Evolutionary conservation across 345 rosid species (phyloP).

Genomic region (Moricandia moricandioides): DNA sequence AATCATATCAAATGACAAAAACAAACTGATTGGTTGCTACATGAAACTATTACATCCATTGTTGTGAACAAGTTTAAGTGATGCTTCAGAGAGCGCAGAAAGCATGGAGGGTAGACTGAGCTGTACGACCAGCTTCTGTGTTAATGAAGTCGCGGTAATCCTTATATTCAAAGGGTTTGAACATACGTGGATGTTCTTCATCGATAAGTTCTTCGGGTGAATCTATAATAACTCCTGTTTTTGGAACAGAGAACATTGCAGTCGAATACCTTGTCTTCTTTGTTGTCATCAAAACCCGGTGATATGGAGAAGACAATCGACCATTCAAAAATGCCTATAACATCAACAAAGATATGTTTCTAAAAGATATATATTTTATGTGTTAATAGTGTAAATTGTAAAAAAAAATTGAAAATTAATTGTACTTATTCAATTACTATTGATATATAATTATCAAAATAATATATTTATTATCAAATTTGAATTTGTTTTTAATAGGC

Average conservation of each 20-base stretch:
- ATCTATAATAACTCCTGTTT: slow-evolving; percentile 38
- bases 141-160: slow-evolving; percentile 1
- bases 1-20: neutral
- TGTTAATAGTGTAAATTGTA: no score
- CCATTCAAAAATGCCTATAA: slow-evolving; percentile 69
- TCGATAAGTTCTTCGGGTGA: slow-evolving; percentile 54
- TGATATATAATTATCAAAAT: no score
- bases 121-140: neutral
- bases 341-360: neutral
- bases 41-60: neutral
- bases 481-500: no score
- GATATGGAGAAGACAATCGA: slow-evolving; percentile 46
- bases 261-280: slow-evolving; percentile 52
- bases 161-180: slow-evolving; percentile 48
- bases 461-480: no score
- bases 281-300: slow-evolving; percentile 61
- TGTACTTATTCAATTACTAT: no score
- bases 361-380: no score
- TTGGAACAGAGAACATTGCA: slow-evolving; percentile 56
- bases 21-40: neutral
- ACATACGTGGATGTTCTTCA: slow-evolving; percentile 51
- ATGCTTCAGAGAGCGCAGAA: neutral
- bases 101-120: neutral
- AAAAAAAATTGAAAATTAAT: no score
- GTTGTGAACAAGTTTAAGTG: neutral